Evolutionary conservation across 169 alveolate genomes (phyloP), one percentile per base, ranked within the genome.

Genomic region (Miamiensis avidus): DNA sequence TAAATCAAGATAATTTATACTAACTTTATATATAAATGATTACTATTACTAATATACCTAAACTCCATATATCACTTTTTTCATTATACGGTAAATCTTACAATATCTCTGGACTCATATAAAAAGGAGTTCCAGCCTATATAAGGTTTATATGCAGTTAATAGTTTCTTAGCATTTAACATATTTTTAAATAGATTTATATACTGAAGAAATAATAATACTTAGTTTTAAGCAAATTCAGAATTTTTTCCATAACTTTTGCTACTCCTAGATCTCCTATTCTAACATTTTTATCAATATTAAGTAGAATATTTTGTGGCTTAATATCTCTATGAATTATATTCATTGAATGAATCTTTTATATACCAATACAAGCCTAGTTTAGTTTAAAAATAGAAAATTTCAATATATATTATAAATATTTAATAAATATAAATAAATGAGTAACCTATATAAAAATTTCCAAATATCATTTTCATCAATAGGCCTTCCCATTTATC

Each of bases 11-110:
- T 20, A 49, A 11, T 11, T 11, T 49, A 49, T 11, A 49, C 20
- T 11, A 49, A 49, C 20, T 49, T 49, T 49, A 11, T 49, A n/a
- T n/a, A n/a, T n/a, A 49, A 49, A 89, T 91, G 93, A 92, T 90
- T 87, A 92, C 96, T 89, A 90, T 92, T 6, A 96, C 89, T 20
- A 95, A 94, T 81, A 97, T 95, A 0, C 99, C 99, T 28, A 99
- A 90, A 0, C 99, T 99, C 99, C 99, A 99, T 16, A 99, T 97
- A 94, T 99, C 99, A 75, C 99, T 98, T 84, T 99, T 99, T 96
- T 99, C 96, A 88, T 98, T 98, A 93, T 98, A 98, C 20, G 99
- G 99, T 85, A 95, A 95, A 65, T 98, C 99, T 95, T 98, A 97
- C 84, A 99, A 98, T 65, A 99, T 96, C 94, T 99, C 99, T 0